Base-by-base conservation (phyloP, 75 land plant genomes). In the Azolla pinnata region DNA sequence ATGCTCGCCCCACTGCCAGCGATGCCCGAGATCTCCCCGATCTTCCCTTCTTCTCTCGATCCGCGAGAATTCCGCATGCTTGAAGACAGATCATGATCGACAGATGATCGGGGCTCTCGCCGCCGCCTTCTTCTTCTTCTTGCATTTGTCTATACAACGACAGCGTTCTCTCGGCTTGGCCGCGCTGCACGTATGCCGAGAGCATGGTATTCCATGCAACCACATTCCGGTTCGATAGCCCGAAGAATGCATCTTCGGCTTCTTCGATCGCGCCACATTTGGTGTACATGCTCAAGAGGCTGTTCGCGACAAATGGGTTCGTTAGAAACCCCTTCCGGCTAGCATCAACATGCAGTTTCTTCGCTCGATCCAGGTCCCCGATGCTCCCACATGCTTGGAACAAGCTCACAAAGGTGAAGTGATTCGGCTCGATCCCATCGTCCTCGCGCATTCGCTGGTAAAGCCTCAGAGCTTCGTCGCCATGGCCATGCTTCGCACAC, bases 171-270 rank as follows among this genome's bases (percentile, higher is more conserved):
- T 9, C 10, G 31, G 31, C 50, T n/a, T 31, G 35, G 21, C 9
- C 29, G 10, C 55, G 61, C 32, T 54, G 62, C 20, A 63, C 65
- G 27, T 26, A 53, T 18, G 31, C 65, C 4, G 61, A 56, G 18
- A 63, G 50, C 25, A 63, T 56, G 5, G 65, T 38, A 51, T 63
- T 63, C 69, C 69, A 67, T 24, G 69, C 17, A 4, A 67, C 69
- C 16, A 46, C 50, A 29, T 67, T 48, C 51, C 38, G 32, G 26
- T 17, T 14, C 17, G 26, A 33, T 54, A 67, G 44, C 33, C 32
- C 42, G 28, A 38, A 32, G 50, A 67, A 67, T 9, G 47, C 35
- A 26, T 45, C 28, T 51, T 63, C 67, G 17, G 69, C 69, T 44
- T 67, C 54, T 2, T 18, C 40, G 33, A 62, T 24, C 19, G 67